Evolutionary conservation across 2,329 filamentous ascomycete genomes (phyloP).

Genomic region (Acrocalymma vagum): DNA sequence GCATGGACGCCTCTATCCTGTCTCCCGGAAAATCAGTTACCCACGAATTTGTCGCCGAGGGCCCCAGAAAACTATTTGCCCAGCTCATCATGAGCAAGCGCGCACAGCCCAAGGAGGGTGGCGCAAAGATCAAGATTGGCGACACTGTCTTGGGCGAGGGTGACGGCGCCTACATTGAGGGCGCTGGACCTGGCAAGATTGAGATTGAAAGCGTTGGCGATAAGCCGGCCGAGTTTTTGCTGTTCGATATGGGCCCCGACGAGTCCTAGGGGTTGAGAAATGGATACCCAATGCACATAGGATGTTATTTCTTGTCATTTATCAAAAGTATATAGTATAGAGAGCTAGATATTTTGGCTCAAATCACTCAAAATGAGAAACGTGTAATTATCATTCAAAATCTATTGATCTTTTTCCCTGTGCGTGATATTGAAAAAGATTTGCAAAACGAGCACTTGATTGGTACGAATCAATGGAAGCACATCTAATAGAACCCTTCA

Average conservation of each 20-base stretch:
- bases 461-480: too few relatives aligned
- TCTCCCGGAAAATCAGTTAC: conserved; percentile 70
- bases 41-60: conserved; percentile 74
- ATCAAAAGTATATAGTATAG: too few relatives aligned
- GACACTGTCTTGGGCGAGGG: conserved; percentile 76
- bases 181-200: conserved; percentile 53
- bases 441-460: too few relatives aligned
- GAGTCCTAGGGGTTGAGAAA: conserved; percentile 26
- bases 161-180: conserved; percentile 80
- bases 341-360: too few relatives aligned
- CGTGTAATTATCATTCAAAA: too few relatives aligned
- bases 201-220: conserved; percentile 58
- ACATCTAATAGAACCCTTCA: too few relatives aligned
- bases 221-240: conserved; percentile 56
- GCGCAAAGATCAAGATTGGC: conserved; percentile 74
- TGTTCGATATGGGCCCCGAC: conserved; percentile 58
- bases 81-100: conserved; percentile 76
- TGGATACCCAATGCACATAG: too few relatives aligned
- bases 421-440: too few relatives aligned
- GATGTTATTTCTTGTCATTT: too few relatives aligned
- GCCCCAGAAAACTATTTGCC: conserved; percentile 76
- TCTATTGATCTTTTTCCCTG: too few relatives aligned
- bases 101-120: conserved; percentile 69
- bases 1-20: conserved; percentile 82
- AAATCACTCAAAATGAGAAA: too few relatives aligned